phyloP scores from a whole-genome alignment of 495 filamentous ascomycete genomes.

The Neurospora cerealis region DNA sequence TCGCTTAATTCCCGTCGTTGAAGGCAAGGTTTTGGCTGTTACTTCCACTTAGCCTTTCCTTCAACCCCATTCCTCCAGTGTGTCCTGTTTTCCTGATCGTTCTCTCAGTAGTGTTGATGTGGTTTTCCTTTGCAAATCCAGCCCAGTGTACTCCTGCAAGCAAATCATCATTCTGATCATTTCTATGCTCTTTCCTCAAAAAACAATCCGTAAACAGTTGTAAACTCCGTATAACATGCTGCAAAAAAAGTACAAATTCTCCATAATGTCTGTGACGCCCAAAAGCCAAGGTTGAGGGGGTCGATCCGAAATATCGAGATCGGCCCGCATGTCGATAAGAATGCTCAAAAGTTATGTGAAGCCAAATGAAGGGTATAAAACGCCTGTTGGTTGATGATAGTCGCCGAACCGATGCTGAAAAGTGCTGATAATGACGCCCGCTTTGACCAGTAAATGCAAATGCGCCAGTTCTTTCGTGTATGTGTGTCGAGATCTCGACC shows the following conservation, averaged over 20 bases:
- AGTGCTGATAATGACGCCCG: neutral
- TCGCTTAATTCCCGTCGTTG: neutral
- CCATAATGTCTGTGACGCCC: neutral
- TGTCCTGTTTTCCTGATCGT: neutral
- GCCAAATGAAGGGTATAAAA: conserved; percentile 1
- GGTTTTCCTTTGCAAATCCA: neutral
- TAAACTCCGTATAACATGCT: neutral
- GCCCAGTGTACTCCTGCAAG: neutral
- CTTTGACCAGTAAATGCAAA: neutral
- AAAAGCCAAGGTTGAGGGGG: neutral
- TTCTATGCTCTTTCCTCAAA: neutral
- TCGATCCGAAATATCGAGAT: neutral
- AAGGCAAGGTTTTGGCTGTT: neutral
- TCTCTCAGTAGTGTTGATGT: neutral
- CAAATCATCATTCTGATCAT: neutral
- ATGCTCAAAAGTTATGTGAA: neutral
- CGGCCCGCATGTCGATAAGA: neutral
- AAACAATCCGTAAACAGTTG: neutral
- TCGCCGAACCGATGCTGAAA: neutral
- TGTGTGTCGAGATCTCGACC: neutral
- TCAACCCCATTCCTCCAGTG: neutral
- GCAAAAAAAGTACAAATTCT: neutral
- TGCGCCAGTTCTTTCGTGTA: neutral
- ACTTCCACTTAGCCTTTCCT: neutral
- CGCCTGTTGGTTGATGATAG: neutral